Conservation (phyloP, 2,329 filamentous ascomycete genomes). For the Leptographium radiaticola region DNA sequence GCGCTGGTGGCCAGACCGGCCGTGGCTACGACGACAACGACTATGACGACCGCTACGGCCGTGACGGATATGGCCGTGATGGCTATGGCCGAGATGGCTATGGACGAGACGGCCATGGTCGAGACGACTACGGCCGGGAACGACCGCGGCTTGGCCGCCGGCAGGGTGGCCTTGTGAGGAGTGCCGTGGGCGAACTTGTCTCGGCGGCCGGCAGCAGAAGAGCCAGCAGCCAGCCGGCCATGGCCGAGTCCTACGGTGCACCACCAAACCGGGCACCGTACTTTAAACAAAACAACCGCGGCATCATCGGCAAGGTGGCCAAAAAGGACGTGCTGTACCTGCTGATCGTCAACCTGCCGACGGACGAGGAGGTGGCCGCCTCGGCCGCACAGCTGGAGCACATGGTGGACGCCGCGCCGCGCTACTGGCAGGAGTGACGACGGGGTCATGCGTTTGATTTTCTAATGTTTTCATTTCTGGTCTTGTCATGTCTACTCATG, state of each 20-base stretch:
- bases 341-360: conserved; percentile 36
- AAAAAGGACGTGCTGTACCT: conserved; percentile 33
- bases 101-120: too few relatives aligned
- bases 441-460: too few relatives aligned
- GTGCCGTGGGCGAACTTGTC: not conserved
- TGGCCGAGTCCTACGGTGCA: not conserved
- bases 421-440: too few relatives aligned
- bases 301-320: not conserved
- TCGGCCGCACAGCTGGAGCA: conserved; percentile 9
- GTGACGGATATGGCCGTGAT: not conserved
- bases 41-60: too few relatives aligned
- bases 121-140: not conserved
- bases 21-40: too few relatives aligned
- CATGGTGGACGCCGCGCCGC: too few relatives aligned
- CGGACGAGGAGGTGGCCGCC: conserved; percentile 24
- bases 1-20: too few relatives aligned
- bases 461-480: too few relatives aligned
- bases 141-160: not conserved
- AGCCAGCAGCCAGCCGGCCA: not conserved
- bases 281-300: not conserved
- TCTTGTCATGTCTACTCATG: not conserved
- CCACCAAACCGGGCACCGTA: not conserved
- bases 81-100: not conserved
- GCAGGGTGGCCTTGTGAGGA: not conserved
- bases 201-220: too few relatives aligned